Evolutionary conservation across 805 yeast species (phyloP).

Genomic region (Saturnispora diversa): DNA sequence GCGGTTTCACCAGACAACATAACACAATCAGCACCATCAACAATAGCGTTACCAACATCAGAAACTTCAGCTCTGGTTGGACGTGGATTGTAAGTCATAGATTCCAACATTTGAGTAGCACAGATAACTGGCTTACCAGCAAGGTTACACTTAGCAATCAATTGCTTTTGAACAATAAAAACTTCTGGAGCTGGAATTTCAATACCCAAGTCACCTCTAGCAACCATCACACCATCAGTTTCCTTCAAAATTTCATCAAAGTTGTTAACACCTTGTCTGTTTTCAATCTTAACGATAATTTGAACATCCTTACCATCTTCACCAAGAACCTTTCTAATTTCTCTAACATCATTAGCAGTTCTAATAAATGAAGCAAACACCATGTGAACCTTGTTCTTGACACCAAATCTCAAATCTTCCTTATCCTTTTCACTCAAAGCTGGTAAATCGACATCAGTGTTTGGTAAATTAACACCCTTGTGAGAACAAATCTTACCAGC

Average conservation of each 20-base stretch:
- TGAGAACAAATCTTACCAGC: conserved; percentile 94
- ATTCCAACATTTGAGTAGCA: conserved; percentile 99
- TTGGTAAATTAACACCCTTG: conserved; percentile 99
- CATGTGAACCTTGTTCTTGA: conserved; percentile 96
- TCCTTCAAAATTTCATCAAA: conserved; percentile 90
- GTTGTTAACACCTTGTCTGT: conserved; percentile 99
- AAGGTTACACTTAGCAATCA: conserved; percentile 97
- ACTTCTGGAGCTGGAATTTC: conserved; percentile 99
- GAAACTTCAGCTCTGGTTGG: conserved; percentile 99
- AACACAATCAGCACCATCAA: conserved; percentile 99
- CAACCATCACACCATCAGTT: conserved; percentile 99
- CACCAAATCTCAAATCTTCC: conserved; percentile 89
- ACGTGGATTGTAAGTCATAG: conserved; percentile 99
- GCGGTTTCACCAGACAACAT: conserved; percentile 99
- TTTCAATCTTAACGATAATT: conserved; percentile 95
- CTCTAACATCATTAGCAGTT: conserved; percentile 79
- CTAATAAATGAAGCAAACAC: conserved; percentile 97
- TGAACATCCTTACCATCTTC: conserved; percentile 95
- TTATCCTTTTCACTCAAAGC: conserved; percentile 96
- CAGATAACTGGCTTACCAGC: conserved; percentile 99
- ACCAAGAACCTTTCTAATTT: conserved; percentile 91
- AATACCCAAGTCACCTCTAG: conserved; percentile 99
- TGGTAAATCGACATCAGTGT: conserved; percentile 97
- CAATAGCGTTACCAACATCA: conserved; percentile 97
- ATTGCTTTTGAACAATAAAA: conserved; percentile 95